Evolutionary conservation across 345 rosid genomes (phyloP), one percentile per base, ranked within the genome.

Genomic region (Lepidium didymum): DNA sequence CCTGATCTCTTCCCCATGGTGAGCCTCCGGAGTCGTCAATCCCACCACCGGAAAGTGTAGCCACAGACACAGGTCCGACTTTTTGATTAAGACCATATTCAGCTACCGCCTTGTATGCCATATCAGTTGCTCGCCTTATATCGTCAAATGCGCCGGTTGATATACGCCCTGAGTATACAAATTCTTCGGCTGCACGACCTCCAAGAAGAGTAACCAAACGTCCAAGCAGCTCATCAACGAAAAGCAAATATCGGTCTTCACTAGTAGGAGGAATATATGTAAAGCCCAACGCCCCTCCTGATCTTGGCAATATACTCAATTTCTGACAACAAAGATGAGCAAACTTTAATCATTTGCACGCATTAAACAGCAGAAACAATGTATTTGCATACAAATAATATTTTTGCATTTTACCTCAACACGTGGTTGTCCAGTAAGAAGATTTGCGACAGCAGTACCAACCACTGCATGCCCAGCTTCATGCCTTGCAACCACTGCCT

Each of bases 381-480:
- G 54, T 62, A n/a, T 21, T 13, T n/a, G 34, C 11, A 61, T 53
- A 14, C 47, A n/a, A n/a, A 45, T 4, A 12, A 7, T 9, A 33
- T 5, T 50, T n/a, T 15, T n/a, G 10, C 7, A 67, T 29, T 35
- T 74, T 83, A 94, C 97, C 99, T 94, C 86, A 38, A 91, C 97
- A 40, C 87, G 89, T 44, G 97, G 82, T 73, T 94, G 97, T 73
- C 97, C 92, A 73, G 83, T 78, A 77, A 94, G 93, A 68, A 94
- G 90, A 44, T 75, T 87, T 40, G 97, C 96, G 50, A 94, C 89
- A 40, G 99, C 99, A 34, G 99, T 89, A 75, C 96, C 92, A 33
- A 94, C 99, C 15, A 94, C 88, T 5, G 99, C 99, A 77, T 94
- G 99, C 8, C 99, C 99, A 61, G 92, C 97, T 84, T 94, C 97